These are phyloP conservation scores for Trametopsis cervina DNA, from an alignment of 768 basidiomycete genomes.

Conservation along the genomic window DNA sequence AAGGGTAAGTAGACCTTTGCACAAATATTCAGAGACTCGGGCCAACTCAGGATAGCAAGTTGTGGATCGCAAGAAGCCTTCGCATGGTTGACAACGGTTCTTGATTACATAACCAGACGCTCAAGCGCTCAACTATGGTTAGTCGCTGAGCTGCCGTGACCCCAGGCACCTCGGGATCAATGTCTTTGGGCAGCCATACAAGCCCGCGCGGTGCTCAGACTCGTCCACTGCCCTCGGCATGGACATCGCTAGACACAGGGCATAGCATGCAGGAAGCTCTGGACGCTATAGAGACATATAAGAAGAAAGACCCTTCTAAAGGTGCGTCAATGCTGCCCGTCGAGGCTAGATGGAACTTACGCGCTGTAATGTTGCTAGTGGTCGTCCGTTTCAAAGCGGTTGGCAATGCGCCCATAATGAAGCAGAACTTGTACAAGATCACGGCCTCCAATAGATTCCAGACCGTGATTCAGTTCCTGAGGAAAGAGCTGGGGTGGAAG, in stretches of 20 bases:
- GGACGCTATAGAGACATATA: slow-evolving; percentile 78
- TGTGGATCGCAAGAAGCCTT: no score
- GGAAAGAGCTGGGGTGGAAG: slow-evolving; percentile 87
- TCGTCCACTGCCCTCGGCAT: slow-evolving; percentile 22
- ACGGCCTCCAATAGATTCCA: slow-evolving; percentile 92
- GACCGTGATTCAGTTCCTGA: slow-evolving; percentile 88
- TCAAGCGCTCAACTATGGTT: neutral
- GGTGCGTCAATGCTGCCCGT: slow-evolving; percentile 33
- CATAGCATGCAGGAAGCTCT: slow-evolving; percentile 39
- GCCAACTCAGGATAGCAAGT: no score
- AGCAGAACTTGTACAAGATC: slow-evolving; percentile 97
- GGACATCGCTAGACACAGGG: slow-evolving; percentile 21
- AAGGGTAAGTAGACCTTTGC: no score
- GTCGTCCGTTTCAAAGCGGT: slow-evolving; percentile 97
- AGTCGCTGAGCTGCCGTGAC: neutral
- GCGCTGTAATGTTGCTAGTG: no score
- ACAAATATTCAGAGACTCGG: no score
- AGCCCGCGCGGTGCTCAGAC: slow-evolving; percentile 17
- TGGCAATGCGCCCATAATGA: slow-evolving; percentile 98
- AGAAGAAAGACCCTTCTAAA: slow-evolving; percentile 78
- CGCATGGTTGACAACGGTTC: no score
- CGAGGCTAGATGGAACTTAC: no score
- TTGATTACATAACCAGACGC: neutral
- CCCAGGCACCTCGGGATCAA: slow-evolving; percentile 4
- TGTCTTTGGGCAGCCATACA: slow-evolving; percentile 11